Conservation (phyloP, 345 rosid genomes). For the Eucalyptus dawsonii region DNA sequence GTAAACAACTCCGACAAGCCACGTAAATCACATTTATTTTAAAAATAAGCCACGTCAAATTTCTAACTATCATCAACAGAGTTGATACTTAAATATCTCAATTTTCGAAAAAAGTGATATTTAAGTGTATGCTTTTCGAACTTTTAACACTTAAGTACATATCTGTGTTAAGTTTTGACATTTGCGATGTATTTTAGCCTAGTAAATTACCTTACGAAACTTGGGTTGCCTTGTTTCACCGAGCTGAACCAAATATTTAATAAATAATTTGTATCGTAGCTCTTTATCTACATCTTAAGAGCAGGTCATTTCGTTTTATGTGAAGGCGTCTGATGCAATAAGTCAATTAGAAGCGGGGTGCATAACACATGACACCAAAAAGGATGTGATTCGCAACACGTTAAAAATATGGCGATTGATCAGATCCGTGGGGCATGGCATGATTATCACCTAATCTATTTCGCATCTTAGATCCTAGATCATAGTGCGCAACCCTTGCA, state of each 20-base stretch:
- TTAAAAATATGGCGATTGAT: neutral
- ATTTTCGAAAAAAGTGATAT: too few species aligned
- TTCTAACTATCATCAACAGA: accelerated
- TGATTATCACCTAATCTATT: neutral
- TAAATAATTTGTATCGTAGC: neutral
- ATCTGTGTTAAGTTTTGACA: accelerated
- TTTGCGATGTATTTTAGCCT: accelerated
- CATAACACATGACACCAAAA: neutral
- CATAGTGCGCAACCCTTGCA: neutral
- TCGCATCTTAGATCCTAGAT: neutral
- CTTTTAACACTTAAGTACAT: accelerated
- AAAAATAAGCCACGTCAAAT: accelerated
- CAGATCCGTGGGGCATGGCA: neutral
- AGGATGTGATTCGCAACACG: neutral
- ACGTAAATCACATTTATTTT: too few species aligned
- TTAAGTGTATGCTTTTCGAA: accelerated
- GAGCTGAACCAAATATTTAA: neutral
- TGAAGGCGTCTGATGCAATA: neutral
- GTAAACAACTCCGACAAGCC: accelerated
- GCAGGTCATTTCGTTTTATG: neutral
- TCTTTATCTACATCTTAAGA: neutral
- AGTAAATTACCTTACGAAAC: neutral
- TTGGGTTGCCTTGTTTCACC: neutral
- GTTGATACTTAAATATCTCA: too few species aligned
- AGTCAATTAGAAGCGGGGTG: neutral